phyloP scores from a whole-genome alignment of 495 filamentous ascomycete species.

The Rhizodiscina lignyota region DNA sequence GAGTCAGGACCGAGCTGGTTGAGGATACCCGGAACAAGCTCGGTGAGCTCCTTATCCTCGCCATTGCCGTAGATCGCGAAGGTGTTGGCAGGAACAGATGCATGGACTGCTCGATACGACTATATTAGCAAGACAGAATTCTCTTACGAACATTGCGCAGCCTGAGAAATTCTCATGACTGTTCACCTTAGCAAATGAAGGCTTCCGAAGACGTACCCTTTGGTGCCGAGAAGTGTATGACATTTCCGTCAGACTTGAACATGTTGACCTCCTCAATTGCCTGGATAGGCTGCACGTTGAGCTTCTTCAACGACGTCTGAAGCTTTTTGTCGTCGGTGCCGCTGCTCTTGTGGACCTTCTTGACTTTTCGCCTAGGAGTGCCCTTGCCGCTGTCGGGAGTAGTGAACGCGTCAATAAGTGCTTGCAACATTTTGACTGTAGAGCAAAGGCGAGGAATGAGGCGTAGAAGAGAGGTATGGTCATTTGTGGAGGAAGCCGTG shows the following conservation, averaged over 20 bases:
- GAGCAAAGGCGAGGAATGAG: neutral
- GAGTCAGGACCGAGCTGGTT: conserved; percentile 98
- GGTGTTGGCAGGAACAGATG: conserved; percentile 88
- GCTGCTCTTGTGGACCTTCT: conserved; percentile 85
- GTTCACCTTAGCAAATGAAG: too few species aligned
- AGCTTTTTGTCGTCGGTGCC: conserved; percentile 99
- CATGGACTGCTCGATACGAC: conserved; percentile 71
- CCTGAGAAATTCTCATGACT: too few species aligned
- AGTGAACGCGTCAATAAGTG: neutral
- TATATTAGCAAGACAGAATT: too few species aligned
- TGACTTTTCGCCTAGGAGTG: conserved; percentile 91
- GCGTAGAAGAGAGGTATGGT: neutral
- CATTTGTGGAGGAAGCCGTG: conserved; percentile 5
- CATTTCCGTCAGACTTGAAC: conserved; percentile 99
- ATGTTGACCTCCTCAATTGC: conserved; percentile 99
- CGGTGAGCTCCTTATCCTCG: conserved; percentile 98
- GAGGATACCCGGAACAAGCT: conserved; percentile 96
- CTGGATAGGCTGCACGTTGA: conserved; percentile 56
- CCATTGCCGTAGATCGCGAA: conserved; percentile 98
- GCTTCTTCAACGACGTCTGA: conserved; percentile 47
- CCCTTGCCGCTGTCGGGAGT: conserved; percentile 66
- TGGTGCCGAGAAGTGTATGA: conserved; percentile 95
- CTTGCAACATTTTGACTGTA: neutral
- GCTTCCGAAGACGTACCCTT: conserved; percentile 77
- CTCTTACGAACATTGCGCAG: too few species aligned